Conservation (phyloP, 1,284 basidiomycete genomes). For the Cryptococcus sp. region DNA sequence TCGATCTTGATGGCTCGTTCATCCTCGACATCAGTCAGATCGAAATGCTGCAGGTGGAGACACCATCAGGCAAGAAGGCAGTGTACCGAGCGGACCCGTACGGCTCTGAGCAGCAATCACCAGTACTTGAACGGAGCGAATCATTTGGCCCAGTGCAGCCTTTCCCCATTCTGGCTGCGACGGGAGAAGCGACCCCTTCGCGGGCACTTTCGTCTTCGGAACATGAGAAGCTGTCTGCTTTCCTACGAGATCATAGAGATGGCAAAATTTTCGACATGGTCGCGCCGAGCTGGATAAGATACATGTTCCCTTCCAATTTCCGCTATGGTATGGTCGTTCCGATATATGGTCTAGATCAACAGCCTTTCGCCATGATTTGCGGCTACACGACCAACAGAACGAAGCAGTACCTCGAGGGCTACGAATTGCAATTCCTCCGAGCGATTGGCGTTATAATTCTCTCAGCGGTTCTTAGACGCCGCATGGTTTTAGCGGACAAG, state of each 20-base stretch:
- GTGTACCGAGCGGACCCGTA: slow-evolving; percentile 57
- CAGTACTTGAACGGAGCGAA: slow-evolving; percentile 38
- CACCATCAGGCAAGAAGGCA: slow-evolving; percentile 44
- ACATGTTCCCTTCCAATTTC: slow-evolving; percentile 74
- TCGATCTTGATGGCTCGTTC: slow-evolving; percentile 87
- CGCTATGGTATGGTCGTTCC: slow-evolving; percentile 87
- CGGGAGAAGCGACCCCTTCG: slow-evolving; percentile 29
- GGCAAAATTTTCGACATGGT: slow-evolving; percentile 83
- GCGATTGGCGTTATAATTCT: slow-evolving; percentile 90
- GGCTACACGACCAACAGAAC: slow-evolving; percentile 80
- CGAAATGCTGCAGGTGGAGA: slow-evolving; percentile 70
- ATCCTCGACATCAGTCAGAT: slow-evolving; percentile 90
- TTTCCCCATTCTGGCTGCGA: slow-evolving; percentile 41
- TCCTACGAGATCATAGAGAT: slow-evolving; percentile 74
- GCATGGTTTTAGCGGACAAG: slow-evolving; percentile 93
- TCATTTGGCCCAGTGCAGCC: slow-evolving; percentile 39
- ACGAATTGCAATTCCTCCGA: slow-evolving; percentile 86
- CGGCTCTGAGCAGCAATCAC: slow-evolving; percentile 22
- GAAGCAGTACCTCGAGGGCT: slow-evolving; percentile 83
- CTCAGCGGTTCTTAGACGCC: slow-evolving; percentile 85
- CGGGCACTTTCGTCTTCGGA: slow-evolving; percentile 64
- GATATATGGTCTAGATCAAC: slow-evolving; percentile 90
- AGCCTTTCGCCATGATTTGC: slow-evolving; percentile 87
- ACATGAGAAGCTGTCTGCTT: slow-evolving; percentile 69
- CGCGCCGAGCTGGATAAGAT: slow-evolving; percentile 71